These are phyloP conservation scores for Clitoria ternatea DNA, from an alignment of 306 rosid genomes.

Conservation along the genomic window DNA sequence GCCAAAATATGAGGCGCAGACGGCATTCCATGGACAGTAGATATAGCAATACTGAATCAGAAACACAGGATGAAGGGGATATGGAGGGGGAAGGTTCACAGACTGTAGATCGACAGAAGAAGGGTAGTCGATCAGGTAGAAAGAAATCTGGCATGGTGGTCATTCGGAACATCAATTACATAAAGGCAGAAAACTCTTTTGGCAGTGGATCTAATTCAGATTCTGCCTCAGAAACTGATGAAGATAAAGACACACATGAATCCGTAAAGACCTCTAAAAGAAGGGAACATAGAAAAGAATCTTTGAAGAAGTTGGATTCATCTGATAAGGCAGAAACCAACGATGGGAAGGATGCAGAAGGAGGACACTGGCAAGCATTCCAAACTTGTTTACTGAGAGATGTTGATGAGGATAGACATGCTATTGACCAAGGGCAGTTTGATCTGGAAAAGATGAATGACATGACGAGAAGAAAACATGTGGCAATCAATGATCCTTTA, in stretches of 20 bases:
- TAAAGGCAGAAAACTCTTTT: constrained; percentile 62
- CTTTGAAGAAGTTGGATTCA: constrained; percentile 38
- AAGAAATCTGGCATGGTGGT: constrained; percentile 79
- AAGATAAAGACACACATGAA: constrained; percentile 45
- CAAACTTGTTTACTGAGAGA: constrained; percentile 85
- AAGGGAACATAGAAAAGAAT: constrained; percentile 42
- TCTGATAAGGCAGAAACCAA: constrained; percentile 44
- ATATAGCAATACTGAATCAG: constrained; percentile 54
- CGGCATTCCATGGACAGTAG: constrained; percentile 86
- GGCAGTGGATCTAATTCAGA: constrained; percentile 61
- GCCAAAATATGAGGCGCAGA: constrained; percentile 54
- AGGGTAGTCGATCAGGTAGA: constrained; percentile 56
- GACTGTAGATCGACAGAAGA: constrained; percentile 50
- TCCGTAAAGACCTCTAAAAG: constrained; percentile 48
- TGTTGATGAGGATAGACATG: constrained; percentile 67
- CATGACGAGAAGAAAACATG: constrained; percentile 43
- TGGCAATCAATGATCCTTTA: constrained; percentile 63
- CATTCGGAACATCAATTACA: constrained; percentile 86
- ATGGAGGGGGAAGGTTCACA: constrained; percentile 51
- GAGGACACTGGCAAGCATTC: constrained; percentile 88
- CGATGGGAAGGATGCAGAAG: constrained; percentile 55
- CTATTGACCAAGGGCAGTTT: constrained; percentile 57
- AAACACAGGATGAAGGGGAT: constrained; percentile 53
- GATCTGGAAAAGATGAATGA: constrained; percentile 46
- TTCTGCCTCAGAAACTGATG: constrained; percentile 60